Evolutionary conservation across 192 early-diverging fungal species (phyloP), one percentile per base, ranked within the genome.

Genomic region (Umbelopsis sp.): DNA sequence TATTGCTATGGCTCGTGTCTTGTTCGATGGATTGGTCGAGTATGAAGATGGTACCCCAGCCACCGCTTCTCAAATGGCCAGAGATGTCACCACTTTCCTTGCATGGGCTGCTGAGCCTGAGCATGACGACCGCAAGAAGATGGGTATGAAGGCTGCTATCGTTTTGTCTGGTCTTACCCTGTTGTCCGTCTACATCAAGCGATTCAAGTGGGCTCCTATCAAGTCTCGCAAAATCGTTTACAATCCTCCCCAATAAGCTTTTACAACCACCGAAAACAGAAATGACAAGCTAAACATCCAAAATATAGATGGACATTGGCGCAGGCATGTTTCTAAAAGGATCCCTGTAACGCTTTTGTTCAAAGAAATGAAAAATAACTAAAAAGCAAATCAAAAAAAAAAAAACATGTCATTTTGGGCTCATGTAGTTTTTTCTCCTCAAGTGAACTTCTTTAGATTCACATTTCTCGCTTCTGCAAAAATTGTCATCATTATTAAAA

Each of bases 61-160:
- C 78, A 97, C 93, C 16, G 90, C 95, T 33, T 93, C 94, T 48
- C 96, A 99, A 86, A 92, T 99, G 76, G 91, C 96, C 72, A 99
- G 96, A 90, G 97, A 99, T 82, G 96, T 99, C 4, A 86, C 91
- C 22, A 90, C 90, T 27, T 99, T 97, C 87, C 82, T 99, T 52
- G 84, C 89, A 71, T 99, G 96, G 96, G 92, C 95, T n/a, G 89
- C 93, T 25, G 96, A 97, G 84, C 96, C 96, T 37, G 97, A 99
- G 78, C 91, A 95, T 66, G 97, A 98, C 74, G 93, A 98, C 55
- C 88, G 96, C 71, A 99, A 98, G 89, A 92, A 90, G 89, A 92
- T 95, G 85, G 97, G 97, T 47, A 75, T 93, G 84, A 97, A 97
- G 90, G 88, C 92, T 13, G 69, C 96, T 51, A 78, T 90, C 23